Base-by-base conservation (phyloP, 805 yeast species). In the Wickerhamomyces ciferrii region DNA sequence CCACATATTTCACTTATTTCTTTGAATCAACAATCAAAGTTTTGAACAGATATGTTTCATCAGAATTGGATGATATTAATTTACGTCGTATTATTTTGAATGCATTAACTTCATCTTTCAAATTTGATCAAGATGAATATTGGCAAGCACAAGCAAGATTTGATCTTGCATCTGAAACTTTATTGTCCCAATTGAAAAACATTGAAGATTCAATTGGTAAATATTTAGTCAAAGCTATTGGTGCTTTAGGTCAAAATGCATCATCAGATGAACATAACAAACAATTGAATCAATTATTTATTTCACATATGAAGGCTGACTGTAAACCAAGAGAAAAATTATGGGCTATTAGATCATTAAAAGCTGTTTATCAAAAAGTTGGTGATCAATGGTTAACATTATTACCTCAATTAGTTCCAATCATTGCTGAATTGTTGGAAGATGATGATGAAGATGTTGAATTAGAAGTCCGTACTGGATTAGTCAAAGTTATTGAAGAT, bases 361-460 rank as follows among this genome's bases (percentile, higher is more conserved):
- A 87, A 65, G 73, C 81, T 23, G 80, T 94, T 29, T 94, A 90
- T 75, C 86, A 87, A 53, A 87, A 87, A 71, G 84, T 90, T 57
- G 97, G 98, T 46, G 98, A 94, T 58, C 88, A 83, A 63, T 94
- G 98, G 99, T 75, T 94, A 53, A 72, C 84, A 31, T 75, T 87
- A 71, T 74, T 94, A 56, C 99, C 99, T 21, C 97, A 91, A 61
- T 76, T 94, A 55, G 96, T 94, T 51, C 99, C 99, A 31, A 77
- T 88, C 49, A 88, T 94, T 64, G 97, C 98, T 8, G 99, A 94
- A 68, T 70, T 94, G 48, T 74, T 94, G 51, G 99, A 94, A 61
- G 98, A 91, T 62, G 98, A 94, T 49, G 95, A 91, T 52, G 99
- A 94, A 65, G 81, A 78, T 42, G 96, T 94, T 27, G 98, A 94